phyloP scores from a whole-genome alignment of 1,139 yeast genomes.

The Geotrichum armillariae region DNA sequence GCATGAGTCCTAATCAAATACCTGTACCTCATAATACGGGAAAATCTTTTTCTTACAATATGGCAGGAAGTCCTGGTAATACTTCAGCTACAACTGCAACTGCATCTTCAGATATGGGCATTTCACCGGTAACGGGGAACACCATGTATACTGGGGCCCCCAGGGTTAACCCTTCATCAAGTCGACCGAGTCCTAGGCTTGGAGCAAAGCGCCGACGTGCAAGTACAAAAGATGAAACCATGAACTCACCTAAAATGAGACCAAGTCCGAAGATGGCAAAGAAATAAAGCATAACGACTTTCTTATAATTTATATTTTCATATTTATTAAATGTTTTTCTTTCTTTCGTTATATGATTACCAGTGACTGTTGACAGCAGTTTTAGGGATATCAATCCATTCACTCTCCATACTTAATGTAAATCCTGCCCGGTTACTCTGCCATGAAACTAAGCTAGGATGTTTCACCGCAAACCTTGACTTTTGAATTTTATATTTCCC shows the following conservation, averaged over 20 bases:
- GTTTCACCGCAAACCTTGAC: conserved; percentile 10
- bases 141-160: not conserved
- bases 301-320: not conserved
- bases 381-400: conserved; percentile 11
- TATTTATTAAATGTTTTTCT: not conserved
- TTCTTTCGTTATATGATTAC: not conserved
- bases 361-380: not conserved
- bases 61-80: conserved; percentile 5
- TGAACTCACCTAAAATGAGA: conserved; percentile 15
- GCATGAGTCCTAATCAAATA: conserved; percentile 10
- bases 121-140: not conserved
- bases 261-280: conserved; percentile 19
- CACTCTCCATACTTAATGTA: conserved; percentile 16
- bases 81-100: conserved; percentile 13
- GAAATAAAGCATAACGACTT: conserved; percentile 3
- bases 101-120: not conserved
- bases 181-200: conserved; percentile 10
- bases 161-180: not conserved
- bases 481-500: conserved; percentile 9
- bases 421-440: conserved; percentile 13
- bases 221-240: conserved; percentile 21
- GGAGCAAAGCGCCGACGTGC: conserved; percentile 22
- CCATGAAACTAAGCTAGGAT: conserved; percentile 15
- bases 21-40: not conserved
- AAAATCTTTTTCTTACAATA: not conserved